Evolutionary conservation across 2,329 filamentous ascomycete species (phyloP), one percentile per base, ranked within the genome.

Genomic region (Septoria petroselini): DNA sequence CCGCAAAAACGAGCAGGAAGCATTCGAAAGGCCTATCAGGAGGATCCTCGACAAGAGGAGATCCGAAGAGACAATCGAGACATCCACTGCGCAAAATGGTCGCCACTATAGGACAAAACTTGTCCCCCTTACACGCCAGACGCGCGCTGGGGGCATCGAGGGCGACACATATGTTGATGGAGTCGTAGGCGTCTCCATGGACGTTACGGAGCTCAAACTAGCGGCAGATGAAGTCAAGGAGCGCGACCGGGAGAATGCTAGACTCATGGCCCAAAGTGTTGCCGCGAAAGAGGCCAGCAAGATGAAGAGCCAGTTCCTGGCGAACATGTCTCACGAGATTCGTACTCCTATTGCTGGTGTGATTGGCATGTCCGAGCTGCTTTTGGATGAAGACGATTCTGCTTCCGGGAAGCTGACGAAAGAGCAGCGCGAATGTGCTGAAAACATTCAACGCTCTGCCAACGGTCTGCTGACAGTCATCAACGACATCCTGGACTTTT

Each of bases 401-500:
- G 70, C 80, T 12, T 58, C 58, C 12, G 58, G 56, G 7, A 55
- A 62, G 15, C 69, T 91, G 18, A 76, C 82, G 45, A 74, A 78
- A n/a, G 86, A 90, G 58, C 85, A 89, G 61, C 76, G 78, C 50
- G 85, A 90, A 49, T 87, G 82, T 54, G 83, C 86, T 2, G 84
- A 88, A 58, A 89, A 88, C 54, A 88, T 91, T 5, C 83, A 88
- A 61, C 78, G 85, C 43, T 91, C 86, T 4, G 87, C 85, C 0
- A 90, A 91, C 56, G 88, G 86, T 1, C 72, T 95, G 2, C 74
- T 95, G 15, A 91, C 88, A 0, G 85, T 95, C 33, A 94, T 95
- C 68, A 94, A 95, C 62, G 89, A 95, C 62, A 94, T 94, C 48
- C 73, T 95, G 1, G 89, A 94, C 68, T 91, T 94, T 65, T 93